Base-by-base conservation (phyloP, 345 rosid genomes). In the Eucalyptus sp. region DNA sequence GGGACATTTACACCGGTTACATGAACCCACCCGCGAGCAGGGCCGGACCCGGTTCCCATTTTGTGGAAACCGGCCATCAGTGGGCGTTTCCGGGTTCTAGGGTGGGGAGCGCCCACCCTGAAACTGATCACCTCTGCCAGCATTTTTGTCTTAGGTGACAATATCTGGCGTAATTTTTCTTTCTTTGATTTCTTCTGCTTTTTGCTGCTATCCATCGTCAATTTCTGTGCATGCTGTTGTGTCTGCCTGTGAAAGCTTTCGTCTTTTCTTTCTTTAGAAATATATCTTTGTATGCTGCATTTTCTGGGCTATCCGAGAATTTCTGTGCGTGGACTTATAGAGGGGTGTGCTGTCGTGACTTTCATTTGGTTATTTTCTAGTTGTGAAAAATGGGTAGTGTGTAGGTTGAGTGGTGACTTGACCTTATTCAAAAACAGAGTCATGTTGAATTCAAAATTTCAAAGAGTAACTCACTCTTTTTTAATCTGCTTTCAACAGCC, bases 1-100 rank as follows among this genome's bases (percentile, higher is more conserved):
- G 62, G 62, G 62, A 56, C 6, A 56, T 56, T 56, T 56, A 56
- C 0, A 56, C 62, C 29, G 6, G 6, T 56, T 56, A 13, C 62
- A 9, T 56, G 62, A 12, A 56, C 29, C 62, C 62, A 22, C 0
- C 0, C 5, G 5, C 0, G 1, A 52, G 0, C 24, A 52, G 58
- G 4, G 29, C 27, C 0, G 6, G 1, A 8, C 60, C 12, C 6
- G 0, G 13, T 56, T 56, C 13, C 62, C 62, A 56, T 0, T 56
- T 56, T 56, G 60, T 56, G 60, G 60, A 56, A 56, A 56, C 29
- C 29, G 3, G 62, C 3, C 6, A 6, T 56, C 62, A 2, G 12
- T 56, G 29, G 62, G 29, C 29, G 6, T 56, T 56, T 56, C 62
- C 0, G 2, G 62, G 62, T 56, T 56, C 62, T 52, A 52, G 25